These are phyloP conservation scores for Paraleonurus japonicus DNA, from an alignment of 257 asterid genomes.

Conservation along the genomic window DNA sequence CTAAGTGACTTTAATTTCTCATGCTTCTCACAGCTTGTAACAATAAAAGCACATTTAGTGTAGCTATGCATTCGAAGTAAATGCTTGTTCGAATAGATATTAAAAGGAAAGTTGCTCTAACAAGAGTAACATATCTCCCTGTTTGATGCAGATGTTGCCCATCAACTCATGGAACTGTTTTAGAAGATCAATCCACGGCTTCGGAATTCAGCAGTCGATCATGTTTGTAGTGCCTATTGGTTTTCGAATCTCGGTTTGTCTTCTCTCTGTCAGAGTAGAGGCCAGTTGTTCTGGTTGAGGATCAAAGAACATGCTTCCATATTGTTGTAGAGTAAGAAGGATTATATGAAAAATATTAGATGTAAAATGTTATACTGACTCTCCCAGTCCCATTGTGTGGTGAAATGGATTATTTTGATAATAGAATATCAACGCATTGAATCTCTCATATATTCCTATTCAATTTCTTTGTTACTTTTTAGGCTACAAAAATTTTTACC, in stretches of 20 bases:
- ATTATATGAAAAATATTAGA: slow-evolving; percentile 17
- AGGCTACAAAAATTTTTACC: no score
- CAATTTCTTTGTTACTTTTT: background rate
- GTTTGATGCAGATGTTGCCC: slow-evolving; percentile 61
- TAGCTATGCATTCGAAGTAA: no score
- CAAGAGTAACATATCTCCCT: background rate
- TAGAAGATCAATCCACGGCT: slow-evolving; percentile 32
- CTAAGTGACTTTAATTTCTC: background rate
- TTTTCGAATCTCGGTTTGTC: background rate
- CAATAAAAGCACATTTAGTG: background rate
- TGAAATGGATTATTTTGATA: slow-evolving; percentile 8
- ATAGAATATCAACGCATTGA: slow-evolving; percentile 6
- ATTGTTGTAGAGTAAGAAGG: slow-evolving; percentile 30
- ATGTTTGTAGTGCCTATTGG: slow-evolving; percentile 3
- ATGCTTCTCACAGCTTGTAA: background rate
- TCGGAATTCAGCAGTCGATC: background rate
- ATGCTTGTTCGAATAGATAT: no score
- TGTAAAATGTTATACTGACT: slow-evolving; percentile 17
- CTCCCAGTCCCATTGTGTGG: background rate
- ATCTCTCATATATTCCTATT: background rate
- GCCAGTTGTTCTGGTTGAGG: slow-evolving; percentile 17
- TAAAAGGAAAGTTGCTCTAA: background rate
- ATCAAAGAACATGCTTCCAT: slow-evolving; percentile 8
- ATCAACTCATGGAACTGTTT: slow-evolving; percentile 82
- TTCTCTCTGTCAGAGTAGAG: background rate